A percentile compares a stretch with the other conserved stretches of the same genome.
Conservation (phyloP, 1,284 basidiomycete species). For the Marasmius oreades region DNA sequence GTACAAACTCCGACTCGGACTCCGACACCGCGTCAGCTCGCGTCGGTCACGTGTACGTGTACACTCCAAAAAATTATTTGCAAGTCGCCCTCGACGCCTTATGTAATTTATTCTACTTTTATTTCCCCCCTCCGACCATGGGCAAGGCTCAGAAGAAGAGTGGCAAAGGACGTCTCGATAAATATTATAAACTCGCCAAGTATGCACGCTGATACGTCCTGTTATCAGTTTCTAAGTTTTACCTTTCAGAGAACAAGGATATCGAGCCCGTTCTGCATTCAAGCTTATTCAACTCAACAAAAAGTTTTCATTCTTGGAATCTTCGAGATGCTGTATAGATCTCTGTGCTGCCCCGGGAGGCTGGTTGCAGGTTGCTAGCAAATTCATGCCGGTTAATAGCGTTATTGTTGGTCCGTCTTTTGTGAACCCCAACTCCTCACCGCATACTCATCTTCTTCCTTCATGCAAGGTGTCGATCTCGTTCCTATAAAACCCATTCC, state of each 20-base stretch:
- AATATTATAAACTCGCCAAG: slow-evolving; percentile 95
- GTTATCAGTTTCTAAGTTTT: slow-evolving; percentile 1
- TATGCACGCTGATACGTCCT: slow-evolving; percentile 33
- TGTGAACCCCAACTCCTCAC: slow-evolving; percentile 2
- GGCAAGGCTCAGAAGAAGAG: slow-evolving; percentile 84
- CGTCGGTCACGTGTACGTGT: slow-evolving; percentile 1
- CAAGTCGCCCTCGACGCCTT: too few species aligned
- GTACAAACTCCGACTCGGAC: not conserved
- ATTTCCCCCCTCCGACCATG: slow-evolving; percentile 38
- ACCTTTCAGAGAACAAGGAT: slow-evolving; percentile 86
- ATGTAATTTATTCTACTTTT: too few species aligned
- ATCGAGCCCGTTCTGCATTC: slow-evolving; percentile 99
- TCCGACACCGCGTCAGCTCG: slow-evolving; percentile 1
- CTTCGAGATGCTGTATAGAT: slow-evolving; percentile 94
- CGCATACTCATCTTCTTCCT: slow-evolving; percentile 8
- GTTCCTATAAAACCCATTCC: slow-evolving; percentile 97
- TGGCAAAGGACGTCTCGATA: slow-evolving; percentile 94
- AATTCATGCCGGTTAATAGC: slow-evolving; percentile 96
- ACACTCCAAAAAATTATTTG: not conserved
- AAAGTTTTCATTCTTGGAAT: slow-evolving; percentile 92
- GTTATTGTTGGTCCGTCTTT: slow-evolving; percentile 81
- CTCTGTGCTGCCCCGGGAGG: slow-evolving; percentile 98
- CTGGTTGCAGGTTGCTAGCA: slow-evolving; percentile 98
- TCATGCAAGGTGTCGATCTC: slow-evolving; percentile 81
- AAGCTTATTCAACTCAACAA: slow-evolving; percentile 99